Evolutionary conservation across 352 stramenopile species (phyloP).

Genomic region (Pythium utonaiense): DNA sequence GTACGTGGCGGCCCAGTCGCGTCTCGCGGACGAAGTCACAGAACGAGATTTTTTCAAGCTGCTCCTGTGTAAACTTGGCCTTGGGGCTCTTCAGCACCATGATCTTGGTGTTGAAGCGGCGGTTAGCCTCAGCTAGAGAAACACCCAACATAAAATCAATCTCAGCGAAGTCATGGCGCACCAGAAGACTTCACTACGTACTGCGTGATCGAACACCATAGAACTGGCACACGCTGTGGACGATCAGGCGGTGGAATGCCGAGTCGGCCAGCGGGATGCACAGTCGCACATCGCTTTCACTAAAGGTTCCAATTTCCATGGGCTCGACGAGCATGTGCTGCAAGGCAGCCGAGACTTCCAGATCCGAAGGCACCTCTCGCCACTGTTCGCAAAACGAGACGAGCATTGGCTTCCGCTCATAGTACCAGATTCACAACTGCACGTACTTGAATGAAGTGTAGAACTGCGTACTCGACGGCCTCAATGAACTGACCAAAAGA

Average conservation of each 20-base stretch:
- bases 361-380: slow-evolving; percentile 63
- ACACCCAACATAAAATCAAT: background rate
- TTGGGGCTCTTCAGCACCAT: slow-evolving; percentile 74
- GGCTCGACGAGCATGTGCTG: slow-evolving; percentile 57
- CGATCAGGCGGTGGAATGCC: slow-evolving; percentile 82
- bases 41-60: slow-evolving; percentile 57
- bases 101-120: slow-evolving; percentile 73
- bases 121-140: slow-evolving; percentile 53
- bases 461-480: slow-evolving; percentile 69
- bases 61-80: slow-evolving; percentile 39
- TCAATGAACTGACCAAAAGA: slow-evolving; percentile 73
- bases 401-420: background rate
- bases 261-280: slow-evolving; percentile 76
- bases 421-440: background rate
- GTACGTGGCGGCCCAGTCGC: slow-evolving; percentile 31
- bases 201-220: slow-evolving; percentile 81
- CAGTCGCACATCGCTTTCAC: slow-evolving; percentile 64
- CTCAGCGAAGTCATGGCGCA: background rate
- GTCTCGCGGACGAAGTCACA: slow-evolving; percentile 80
- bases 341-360: slow-evolving; percentile 64
- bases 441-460: slow-evolving; percentile 78
- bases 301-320: slow-evolving; percentile 52
- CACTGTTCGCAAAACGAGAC: slow-evolving; percentile 39
- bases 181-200: slow-evolving; percentile 28
- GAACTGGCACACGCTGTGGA: slow-evolving; percentile 88